Evolutionary conservation across 306 rosid genomes (phyloP), one percentile per base, ranked within the genome.

Genomic region (Citrullus colocynthis): DNA sequence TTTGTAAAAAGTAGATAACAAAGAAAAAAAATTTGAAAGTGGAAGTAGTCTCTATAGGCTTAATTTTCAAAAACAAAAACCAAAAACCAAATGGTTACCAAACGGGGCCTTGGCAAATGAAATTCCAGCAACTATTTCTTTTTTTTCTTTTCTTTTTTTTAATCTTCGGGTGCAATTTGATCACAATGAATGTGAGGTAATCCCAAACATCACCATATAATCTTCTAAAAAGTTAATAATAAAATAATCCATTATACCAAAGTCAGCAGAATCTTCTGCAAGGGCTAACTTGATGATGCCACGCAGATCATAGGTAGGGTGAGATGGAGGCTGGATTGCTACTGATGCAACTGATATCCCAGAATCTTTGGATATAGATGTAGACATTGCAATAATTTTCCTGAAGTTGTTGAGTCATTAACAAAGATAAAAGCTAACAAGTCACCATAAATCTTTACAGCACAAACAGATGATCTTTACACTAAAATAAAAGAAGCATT

Each of bases 241-340:
- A 16, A 54, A 56, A n/a, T n/a, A 54, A 56, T 56, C 3, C 8
- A 2, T 56, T 18, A 69, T 88, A 90, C 98, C 98, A 83, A 34
- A 84, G 80, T 87, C 90, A 76, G 93, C 94, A 11, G 91, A 93
- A 80, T 94, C 98, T 81, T 94, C 98, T 62, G 90, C 86, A 79
- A 94, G 93, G 9, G 97, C 94, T 77, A 85, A 84, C 85, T 91
- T 84, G 84, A 94, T 89, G 75, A 87, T 81, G 42, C 88, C 92
- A 74, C 79, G 81, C 86, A 94, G 80, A 86, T 91, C 97, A 84
- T 94, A 94, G 61, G 98, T 90, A 7, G 98, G 98, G 88, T 90
- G 98, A 63, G 82, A 30, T 10, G 97, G 98, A 83, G 97, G 96
- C 86, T 85, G 81, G 78, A 91, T 74, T 41, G 87, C 81, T 78